Evolutionary conservation across 2,329 filamentous ascomycete species (phyloP).

Genomic region (Hymenoscyphus repandus): DNA sequence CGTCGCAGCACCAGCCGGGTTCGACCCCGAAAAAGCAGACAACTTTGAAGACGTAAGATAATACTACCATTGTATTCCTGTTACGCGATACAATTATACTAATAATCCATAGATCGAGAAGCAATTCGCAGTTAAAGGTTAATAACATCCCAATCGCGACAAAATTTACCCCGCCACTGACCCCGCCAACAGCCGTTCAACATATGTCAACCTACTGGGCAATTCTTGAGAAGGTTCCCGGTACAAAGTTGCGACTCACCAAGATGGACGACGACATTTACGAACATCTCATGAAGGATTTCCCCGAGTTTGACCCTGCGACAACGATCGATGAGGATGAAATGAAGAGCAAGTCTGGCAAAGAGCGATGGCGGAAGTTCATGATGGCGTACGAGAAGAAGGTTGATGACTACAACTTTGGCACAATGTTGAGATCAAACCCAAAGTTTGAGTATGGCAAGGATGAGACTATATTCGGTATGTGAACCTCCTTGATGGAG

Average conservation of each 20-base stretch:
- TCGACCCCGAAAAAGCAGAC: slow-evolving; percentile 58
- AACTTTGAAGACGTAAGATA: slow-evolving; percentile 63
- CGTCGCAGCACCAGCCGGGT: slow-evolving; percentile 30
- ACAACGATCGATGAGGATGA: slow-evolving; percentile 79
- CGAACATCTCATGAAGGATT: slow-evolving; percentile 79
- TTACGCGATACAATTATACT: slow-evolving; percentile 7
- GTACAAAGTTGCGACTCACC: slow-evolving; percentile 84
- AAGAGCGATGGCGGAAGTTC: slow-evolving; percentile 92
- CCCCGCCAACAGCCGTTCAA: slow-evolving; percentile 60
- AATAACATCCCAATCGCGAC: background rate
- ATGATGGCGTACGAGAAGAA: slow-evolving; percentile 91
- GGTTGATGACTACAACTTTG: slow-evolving; percentile 97
- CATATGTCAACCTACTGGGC: slow-evolving; percentile 97
- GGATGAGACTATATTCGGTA: slow-evolving; percentile 88
- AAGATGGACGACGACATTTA: slow-evolving; percentile 94
- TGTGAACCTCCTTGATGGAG: slow-evolving; percentile 27
- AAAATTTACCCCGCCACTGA: slow-evolving; percentile 21
- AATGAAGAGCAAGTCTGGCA: slow-evolving; percentile 97
- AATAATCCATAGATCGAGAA: slow-evolving; percentile 74
- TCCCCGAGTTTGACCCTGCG: slow-evolving; percentile 86
- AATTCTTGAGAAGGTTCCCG: slow-evolving; percentile 85
- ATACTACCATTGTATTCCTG: slow-evolving; percentile 3
- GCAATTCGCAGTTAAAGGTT: slow-evolving; percentile 96
- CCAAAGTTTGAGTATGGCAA: slow-evolving; percentile 81
- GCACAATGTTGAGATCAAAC: slow-evolving; percentile 79